A percentile compares a stretch with the other conserved stretches of the same genome.
phyloP scores from a whole-genome alignment of 2,329 filamentous ascomycete species.

The Neurospora crassa region DNA sequence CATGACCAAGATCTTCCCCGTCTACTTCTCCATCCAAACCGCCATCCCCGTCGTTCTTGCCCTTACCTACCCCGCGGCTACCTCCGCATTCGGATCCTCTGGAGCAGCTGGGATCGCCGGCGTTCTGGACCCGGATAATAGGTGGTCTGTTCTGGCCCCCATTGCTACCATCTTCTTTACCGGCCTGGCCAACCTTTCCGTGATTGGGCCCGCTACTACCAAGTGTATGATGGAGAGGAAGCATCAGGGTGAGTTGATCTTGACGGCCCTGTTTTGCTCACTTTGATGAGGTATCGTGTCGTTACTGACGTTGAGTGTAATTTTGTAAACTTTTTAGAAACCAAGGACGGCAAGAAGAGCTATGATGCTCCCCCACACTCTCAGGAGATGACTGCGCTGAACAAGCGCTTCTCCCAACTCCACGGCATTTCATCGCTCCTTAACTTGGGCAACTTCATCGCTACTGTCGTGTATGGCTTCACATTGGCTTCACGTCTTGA shows the following conservation, averaged over 20 bases:
- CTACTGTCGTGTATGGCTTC: slow-evolving; percentile 68
- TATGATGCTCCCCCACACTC: slow-evolving; percentile 73
- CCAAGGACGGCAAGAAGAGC: slow-evolving; percentile 79
- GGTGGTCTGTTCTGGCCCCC: slow-evolving; percentile 56
- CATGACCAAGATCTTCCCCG: slow-evolving; percentile 72
- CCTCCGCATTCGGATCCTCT: slow-evolving; percentile 27
- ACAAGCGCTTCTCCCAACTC: slow-evolving; percentile 66
- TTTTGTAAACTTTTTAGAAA: slow-evolving; percentile 42
- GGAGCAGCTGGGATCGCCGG: slow-evolving; percentile 46
- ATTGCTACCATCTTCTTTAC: slow-evolving; percentile 61
- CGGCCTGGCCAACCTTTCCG: slow-evolving; percentile 58
- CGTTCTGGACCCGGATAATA: slow-evolving; percentile 50
- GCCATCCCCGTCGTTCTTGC: slow-evolving; percentile 62
- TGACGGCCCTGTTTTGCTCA: not conserved
- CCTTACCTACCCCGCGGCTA: slow-evolving; percentile 59
- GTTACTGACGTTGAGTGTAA: not conserved
- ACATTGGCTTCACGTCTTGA: slow-evolving; percentile 56
- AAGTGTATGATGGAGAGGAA: slow-evolving; percentile 66
- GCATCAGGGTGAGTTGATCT: slow-evolving; percentile 57
- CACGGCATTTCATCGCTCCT: slow-evolving; percentile 76
- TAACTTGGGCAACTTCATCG: slow-evolving; percentile 62
- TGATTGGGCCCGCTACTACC: slow-evolving; percentile 67
- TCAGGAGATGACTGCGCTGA: slow-evolving; percentile 71
- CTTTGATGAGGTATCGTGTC: not conserved
- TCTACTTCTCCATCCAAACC: slow-evolving; percentile 83